Percentiles rank a stretch among this genome's conserved stretches.
These are phyloP conservation scores for Groenewaldozyma auringiensis DNA, from an alignment of 1,139 yeast genomes.

Conservation along the genomic window DNA sequence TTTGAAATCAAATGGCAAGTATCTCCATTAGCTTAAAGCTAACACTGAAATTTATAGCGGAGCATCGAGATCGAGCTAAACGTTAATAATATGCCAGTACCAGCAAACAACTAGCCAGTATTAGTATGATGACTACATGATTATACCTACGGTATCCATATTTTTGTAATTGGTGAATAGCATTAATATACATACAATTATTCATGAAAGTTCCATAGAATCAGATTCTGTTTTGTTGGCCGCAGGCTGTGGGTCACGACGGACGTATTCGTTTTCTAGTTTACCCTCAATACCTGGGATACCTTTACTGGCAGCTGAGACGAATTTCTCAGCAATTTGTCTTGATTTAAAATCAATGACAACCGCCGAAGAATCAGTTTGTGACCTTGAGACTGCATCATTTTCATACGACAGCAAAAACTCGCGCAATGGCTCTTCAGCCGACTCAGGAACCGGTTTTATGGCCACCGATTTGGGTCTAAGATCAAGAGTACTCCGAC, in stretches of 20 bases:
- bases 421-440: conserved; percentile 29
- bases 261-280: conserved; percentile 29
- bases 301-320: conserved; percentile 18
- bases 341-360: conserved; percentile 36
- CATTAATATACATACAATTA: not conserved
- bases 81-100: too few species aligned
- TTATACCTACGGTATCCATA: too few species aligned
- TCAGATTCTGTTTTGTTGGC: not conserved
- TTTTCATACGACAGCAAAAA: conserved; percentile 22
- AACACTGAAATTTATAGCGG: too few species aligned
- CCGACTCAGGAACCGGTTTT: conserved; percentile 25
- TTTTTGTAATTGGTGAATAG: too few species aligned
- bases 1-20: not conserved
- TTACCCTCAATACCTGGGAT: conserved; percentile 28
- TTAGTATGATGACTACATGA: too few species aligned
- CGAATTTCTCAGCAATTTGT: conserved; percentile 36
- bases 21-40: not conserved
- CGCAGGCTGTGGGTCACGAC: conserved; percentile 9
- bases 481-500: conserved; percentile 30
- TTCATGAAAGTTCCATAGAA: conserved; percentile 1
- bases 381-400: conserved; percentile 8
- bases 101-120: too few species aligned
- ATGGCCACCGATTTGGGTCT: conserved; percentile 34
- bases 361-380: conserved; percentile 19
- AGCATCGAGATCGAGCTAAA: too few species aligned